Evolutionary conservation across 116 monocot species (phyloP), one percentile per base, ranked within the genome.

Genomic region (Dioscorea cayenensis): DNA sequence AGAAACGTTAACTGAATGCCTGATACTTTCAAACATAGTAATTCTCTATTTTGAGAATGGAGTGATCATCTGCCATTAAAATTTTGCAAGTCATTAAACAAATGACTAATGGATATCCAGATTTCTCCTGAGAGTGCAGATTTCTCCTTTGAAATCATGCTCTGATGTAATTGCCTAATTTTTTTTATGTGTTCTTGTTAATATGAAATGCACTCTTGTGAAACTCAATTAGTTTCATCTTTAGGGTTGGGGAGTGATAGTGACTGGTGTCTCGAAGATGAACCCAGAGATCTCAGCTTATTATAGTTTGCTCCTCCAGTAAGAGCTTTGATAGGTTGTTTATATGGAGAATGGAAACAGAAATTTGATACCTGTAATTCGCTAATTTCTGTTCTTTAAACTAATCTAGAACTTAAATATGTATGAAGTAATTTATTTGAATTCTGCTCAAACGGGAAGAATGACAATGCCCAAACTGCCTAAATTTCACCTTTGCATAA

Each of bases 321-420:
- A 62, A 89, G 95, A 80, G 88, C 95, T 35, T 70, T 95, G 63
- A 95, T 89, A 76, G 95, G 95, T 65, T 85, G 89, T 78, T 67
- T 95, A 38, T 95, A 91, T 85, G 95, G 95, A 77, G 91, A 91
- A 73, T 95, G 95, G 95, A 95, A 76, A 73, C 91, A 91, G 36
- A 95, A 95, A 75, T 84, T 89, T 71, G 95, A 95, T 13, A n/a
- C n/a, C 85, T 95, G 48, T 91, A 91, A 63, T 52, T 52, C 6
- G 52, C 18, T 16, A 10, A 13, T 14, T 52, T 52, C 1, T 3
- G 1, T 3, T 52, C 52, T 10, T 18, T 13, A 18, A 52, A 52
- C 16, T 52, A 52, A 52, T 52, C 16, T 4, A 52, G 3, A 52
- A 52, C 1, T 52, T 1, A 13, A 52, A 52, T 16, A 0, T 16